Conservation (phyloP, 2,329 filamentous ascomycete genomes). For the Colletotrichum gigasporum region DNA sequence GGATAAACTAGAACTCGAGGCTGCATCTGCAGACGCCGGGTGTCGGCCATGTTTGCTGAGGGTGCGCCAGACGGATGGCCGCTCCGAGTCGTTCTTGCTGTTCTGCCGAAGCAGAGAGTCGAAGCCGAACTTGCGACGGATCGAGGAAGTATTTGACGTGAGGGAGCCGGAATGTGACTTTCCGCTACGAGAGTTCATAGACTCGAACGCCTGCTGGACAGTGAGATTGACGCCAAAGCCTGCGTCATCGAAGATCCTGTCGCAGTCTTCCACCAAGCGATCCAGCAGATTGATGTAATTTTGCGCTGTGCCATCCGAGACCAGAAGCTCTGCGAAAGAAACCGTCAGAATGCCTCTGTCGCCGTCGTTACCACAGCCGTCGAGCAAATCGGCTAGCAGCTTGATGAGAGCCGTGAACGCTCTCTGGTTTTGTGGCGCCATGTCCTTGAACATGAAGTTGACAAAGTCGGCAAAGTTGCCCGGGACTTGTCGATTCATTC, state of each 20-base stretch:
- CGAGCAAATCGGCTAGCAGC: constrained; percentile 85
- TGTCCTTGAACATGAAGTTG: constrained; percentile 69
- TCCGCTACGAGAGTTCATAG: constrained; percentile 66
- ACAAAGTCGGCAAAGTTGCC: constrained; percentile 79
- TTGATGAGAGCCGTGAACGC: constrained; percentile 87
- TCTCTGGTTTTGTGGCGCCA: constrained; percentile 76
- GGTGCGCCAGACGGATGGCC: constrained; percentile 85
- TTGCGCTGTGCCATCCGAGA: constrained; percentile 78
- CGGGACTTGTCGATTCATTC: constrained; percentile 71
- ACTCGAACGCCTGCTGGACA: constrained; percentile 61
- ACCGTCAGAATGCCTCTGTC: constrained; percentile 89
- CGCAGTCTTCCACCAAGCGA: constrained; percentile 87
- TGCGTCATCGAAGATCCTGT: constrained; percentile 82
- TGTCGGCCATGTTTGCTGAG: constrained; percentile 81
- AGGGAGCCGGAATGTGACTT: constrained; percentile 78
- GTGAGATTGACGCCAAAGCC: constrained; percentile 39
- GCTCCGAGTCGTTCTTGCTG: constrained; percentile 76
- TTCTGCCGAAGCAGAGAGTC: constrained; percentile 80
- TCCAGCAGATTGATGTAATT: constrained; percentile 91
- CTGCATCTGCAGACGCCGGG: constrained; percentile 66
- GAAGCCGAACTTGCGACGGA: constrained; percentile 85
- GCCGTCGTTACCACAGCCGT: constrained; percentile 90
- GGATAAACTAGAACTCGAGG: constrained; percentile 69
- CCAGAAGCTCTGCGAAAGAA: constrained; percentile 87
- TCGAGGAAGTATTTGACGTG: constrained; percentile 86